Conservation (phyloP, 2,329 filamentous ascomycete genomes). For the Mycosphaerella arachidis region DNA sequence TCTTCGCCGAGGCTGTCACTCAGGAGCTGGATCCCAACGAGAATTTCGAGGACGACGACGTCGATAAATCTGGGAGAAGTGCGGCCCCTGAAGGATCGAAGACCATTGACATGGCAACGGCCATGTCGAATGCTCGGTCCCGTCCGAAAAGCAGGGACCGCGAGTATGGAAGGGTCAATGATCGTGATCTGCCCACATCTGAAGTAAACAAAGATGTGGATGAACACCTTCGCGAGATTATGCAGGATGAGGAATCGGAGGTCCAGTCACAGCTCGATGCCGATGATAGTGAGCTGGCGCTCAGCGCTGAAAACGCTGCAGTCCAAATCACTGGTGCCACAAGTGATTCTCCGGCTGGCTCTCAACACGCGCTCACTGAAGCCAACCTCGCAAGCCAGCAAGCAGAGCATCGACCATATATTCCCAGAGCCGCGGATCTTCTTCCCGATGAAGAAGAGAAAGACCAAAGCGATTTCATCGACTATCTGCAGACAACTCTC, state of each 20-base stretch:
- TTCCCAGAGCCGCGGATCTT: conserved; percentile 27
- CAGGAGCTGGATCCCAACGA: background rate
- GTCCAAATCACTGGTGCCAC: background rate
- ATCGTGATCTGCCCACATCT: conserved; percentile 1
- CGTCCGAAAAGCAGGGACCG: background rate
- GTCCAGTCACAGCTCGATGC: background rate
- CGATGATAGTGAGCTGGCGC: background rate
- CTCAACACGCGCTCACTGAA: conserved; percentile 25
- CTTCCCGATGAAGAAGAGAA: conserved; percentile 28
- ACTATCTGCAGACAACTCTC: conserved; percentile 21
- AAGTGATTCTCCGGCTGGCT: background rate
- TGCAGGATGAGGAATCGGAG: background rate
- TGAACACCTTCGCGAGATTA: conserved; percentile 4
- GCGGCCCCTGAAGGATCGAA: background rate
- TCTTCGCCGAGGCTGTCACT: conserved; percentile 10
- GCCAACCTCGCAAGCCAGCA: conserved; percentile 33
- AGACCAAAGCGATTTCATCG: conserved; percentile 26
- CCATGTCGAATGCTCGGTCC: background rate
- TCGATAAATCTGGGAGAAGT: background rate
- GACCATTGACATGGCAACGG: background rate
- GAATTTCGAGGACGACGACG: background rate
- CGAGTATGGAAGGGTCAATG: background rate
- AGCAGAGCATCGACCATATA: conserved; percentile 20
- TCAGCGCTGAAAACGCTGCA: background rate
- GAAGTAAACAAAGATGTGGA: conserved; percentile 1